Evolutionary conservation across 176 grass and related monocot genomes (phyloP), one percentile per base, ranked within the genome.

Genomic region (Avena insularis): DNA sequence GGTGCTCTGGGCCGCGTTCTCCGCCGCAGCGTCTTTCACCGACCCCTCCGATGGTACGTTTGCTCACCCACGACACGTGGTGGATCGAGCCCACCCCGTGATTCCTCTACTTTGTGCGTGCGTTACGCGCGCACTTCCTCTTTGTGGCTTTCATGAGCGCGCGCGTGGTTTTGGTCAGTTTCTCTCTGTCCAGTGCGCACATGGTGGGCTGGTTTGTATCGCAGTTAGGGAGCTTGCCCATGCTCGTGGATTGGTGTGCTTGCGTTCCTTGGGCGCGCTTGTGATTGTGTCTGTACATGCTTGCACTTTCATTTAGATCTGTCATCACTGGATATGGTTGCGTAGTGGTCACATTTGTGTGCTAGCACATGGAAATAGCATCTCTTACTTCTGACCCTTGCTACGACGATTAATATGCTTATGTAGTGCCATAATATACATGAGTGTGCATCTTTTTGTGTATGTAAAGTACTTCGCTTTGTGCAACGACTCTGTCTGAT

Each of bases 1-100:
- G 62, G 79, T 90, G 31, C 49, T 92, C 50, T 75, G 78, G 62
- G 43, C 84, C n/a, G 66, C 79, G 78, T 49, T 92, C n/a, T 45
- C 80, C 83, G 43, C 72, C 57, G 78, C 88, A 15, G 81, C 66
- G 14, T 64, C 85, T 13, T 88, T 90, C 87, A 95, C 93, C 20
- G 90, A 95, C 67, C 93, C 93, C 20, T 68, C 81, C 20, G 90
- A 95, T 63, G 90, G 93, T 95, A 82, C 65, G 76, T 54, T 5
- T 77, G 13, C 86, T 75, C 72, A 1, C 3, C 35, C 33, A 76
- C 56, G 4, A 72, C 85, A 59, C 69, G 79, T 77, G 55, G 71
- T 49, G 46, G 46, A 54, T 87, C 50, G 78, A 77, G 4, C 75
- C 15, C 45, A 53, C 58, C 43, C 65, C 65, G 46, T 25, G 75